phyloP scores from a whole-genome alignment of 2,329 filamentous ascomycete genomes.

The Talaromyces sp. region DNA sequence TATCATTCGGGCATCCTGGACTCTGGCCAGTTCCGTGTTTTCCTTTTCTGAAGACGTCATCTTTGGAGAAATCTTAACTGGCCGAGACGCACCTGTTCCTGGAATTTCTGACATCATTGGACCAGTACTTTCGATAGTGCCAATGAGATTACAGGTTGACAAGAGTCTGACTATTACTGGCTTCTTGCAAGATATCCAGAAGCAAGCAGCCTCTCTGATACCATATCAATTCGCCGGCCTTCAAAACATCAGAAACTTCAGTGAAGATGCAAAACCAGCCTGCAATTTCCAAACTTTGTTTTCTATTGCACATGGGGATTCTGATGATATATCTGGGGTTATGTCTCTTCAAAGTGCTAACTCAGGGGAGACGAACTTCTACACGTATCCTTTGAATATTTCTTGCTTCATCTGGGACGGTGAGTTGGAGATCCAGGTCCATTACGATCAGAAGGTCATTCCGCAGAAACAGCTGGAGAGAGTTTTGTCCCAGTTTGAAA shows the following conservation, averaged over 20 bases:
- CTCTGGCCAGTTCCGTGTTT: slow-evolving; percentile 32
- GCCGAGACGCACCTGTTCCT: slow-evolving; percentile 30
- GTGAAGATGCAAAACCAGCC: slow-evolving; percentile 9
- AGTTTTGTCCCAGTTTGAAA: slow-evolving; percentile 8
- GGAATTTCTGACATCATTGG: slow-evolving; percentile 38
- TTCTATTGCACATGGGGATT: slow-evolving; percentile 10
- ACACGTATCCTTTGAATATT: slow-evolving; percentile 10
- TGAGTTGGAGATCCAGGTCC: slow-evolving; percentile 4
- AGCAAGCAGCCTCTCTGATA: slow-evolving; percentile 53
- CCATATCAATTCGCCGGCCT: slow-evolving; percentile 52
- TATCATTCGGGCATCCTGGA: slow-evolving; percentile 39
- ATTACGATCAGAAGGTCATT: slow-evolving; percentile 5
- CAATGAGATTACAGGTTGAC: slow-evolving; percentile 33
- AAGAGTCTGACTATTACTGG: slow-evolving; percentile 32
- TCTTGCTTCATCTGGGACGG: slow-evolving; percentile 12
- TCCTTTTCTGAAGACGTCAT: slow-evolving; percentile 36
- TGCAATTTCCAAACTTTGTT: slow-evolving; percentile 11
- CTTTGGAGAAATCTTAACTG: slow-evolving; percentile 41
- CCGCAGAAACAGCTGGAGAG: slow-evolving; percentile 5
- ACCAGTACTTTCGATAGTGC: slow-evolving; percentile 38
- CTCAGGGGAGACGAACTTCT: slow-evolving; percentile 10
- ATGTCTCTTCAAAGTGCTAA: slow-evolving; percentile 11
- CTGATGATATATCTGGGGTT: slow-evolving; percentile 30
- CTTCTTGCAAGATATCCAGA: slow-evolving; percentile 51
- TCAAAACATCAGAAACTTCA: slow-evolving; percentile 20